Percentiles rank a stretch among this genome's conserved stretches.
These are phyloP conservation scores for Diaporthe australafricana DNA, from an alignment of 2,329 filamentous ascomycete genomes.

Conservation along the genomic window DNA sequence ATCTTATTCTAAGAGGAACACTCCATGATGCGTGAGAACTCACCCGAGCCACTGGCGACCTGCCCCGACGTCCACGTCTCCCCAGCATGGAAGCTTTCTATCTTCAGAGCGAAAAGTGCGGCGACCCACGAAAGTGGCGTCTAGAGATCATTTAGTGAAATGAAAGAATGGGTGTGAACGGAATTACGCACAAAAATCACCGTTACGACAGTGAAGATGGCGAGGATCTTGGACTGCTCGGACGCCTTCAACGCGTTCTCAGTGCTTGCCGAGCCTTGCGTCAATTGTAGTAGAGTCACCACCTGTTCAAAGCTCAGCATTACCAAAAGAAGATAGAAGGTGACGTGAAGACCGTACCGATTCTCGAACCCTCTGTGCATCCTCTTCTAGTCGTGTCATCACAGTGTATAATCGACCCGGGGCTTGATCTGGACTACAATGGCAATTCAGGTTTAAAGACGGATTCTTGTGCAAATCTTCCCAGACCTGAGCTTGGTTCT, in stretches of 20 bases:
- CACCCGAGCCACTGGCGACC: background rate
- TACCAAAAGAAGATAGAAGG: background rate
- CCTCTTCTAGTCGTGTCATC: background rate
- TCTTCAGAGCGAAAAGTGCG: constrained; percentile 3
- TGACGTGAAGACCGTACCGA: background rate
- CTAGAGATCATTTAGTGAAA: background rate
- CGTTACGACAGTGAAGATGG: background rate
- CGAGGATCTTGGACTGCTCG: constrained; percentile 21
- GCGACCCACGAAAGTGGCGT: background rate
- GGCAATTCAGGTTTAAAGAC: background rate
- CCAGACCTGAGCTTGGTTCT: constrained; percentile 2
- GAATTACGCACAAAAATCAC: background rate
- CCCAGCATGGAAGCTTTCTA: background rate
- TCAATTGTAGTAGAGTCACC: constrained; percentile 3
- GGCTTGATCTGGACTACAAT: background rate
- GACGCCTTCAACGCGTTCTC: constrained; percentile 9
- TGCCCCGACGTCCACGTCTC: constrained; percentile 10
- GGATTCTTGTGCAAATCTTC: background rate
- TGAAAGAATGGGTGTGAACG: background rate
- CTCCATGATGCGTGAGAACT: background rate
- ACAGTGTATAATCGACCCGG: background rate
- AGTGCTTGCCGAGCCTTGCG: constrained; percentile 6
- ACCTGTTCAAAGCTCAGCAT: background rate
- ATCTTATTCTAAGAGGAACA: background rate
- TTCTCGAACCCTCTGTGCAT: constrained; percentile 2